Evolutionary conservation across 2,329 filamentous ascomycete species (phyloP).

Genomic region (Beauveria sp.): DNA sequence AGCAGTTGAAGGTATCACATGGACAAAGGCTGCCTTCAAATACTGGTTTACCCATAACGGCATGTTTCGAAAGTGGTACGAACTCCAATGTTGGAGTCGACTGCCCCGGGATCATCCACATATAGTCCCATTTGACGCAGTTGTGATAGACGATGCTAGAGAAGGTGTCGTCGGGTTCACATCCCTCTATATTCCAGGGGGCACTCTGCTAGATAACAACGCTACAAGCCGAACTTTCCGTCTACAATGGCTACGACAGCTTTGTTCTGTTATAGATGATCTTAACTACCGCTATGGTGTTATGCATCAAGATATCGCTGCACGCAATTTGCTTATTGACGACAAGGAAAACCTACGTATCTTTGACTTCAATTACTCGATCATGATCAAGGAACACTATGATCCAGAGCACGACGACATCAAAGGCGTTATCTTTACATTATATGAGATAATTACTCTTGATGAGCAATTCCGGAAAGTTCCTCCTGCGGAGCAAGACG

Average conservation of each 20-base stretch:
- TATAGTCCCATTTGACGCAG: conserved; percentile 24
- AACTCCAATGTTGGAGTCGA: conserved; percentile 26
- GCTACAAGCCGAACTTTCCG: conserved; percentile 22
- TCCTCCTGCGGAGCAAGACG: conserved; percentile 19
- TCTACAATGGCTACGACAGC: conserved; percentile 29
- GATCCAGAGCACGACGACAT: conserved; percentile 22
- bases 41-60: conserved; percentile 23
- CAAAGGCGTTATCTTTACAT: conserved; percentile 28
- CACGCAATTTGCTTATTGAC: conserved; percentile 31
- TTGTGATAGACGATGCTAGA: conserved; percentile 26
- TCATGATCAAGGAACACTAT: conserved; percentile 19
- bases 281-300: conserved; percentile 31
- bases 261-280: conserved; percentile 28
- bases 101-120: conserved; percentile 24
- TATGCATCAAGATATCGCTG: conserved; percentile 30
- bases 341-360: conserved; percentile 24
- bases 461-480: conserved; percentile 18
- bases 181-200: conserved; percentile 23
- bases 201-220: conserved; percentile 22
- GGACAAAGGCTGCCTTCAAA: conserved; percentile 22
- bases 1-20: conserved; percentile 6
- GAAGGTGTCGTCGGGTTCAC: conserved; percentile 29
- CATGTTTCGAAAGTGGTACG: conserved; percentile 22
- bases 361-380: conserved; percentile 29
- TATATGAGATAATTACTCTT: conserved; percentile 30